Base-by-base conservation (phyloP, 2,329 filamentous ascomycete genomes). In the Pseudogymnoascus sp. region DNA sequence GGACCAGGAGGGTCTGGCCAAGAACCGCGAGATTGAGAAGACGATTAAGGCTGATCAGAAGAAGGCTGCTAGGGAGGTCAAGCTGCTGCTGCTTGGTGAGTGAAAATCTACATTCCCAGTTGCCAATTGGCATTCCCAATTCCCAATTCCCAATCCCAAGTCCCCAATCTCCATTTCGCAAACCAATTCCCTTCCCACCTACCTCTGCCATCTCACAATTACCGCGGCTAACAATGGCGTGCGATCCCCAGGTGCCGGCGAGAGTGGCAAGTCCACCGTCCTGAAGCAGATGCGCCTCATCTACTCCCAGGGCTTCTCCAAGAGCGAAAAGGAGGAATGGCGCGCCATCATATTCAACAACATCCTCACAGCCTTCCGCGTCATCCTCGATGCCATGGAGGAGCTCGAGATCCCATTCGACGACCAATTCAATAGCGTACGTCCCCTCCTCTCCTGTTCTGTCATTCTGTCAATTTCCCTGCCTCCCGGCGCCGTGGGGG, bases 281-380 rank as follows among this genome's bases (percentile, higher is more conserved):
- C 85, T 97, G 68, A 97, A 97, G 80, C 93, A 97, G 81, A 97
- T 99, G 95, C 93, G 93, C 76, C 87, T 99, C 76, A 97, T 99
- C 70, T 95, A 97, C 75, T 87, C 91, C 13, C 87, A 92, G 75
- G 93, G 95, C 61, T 97, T 97, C 79, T 91, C 86, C 72, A 89
- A 90, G 71, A 86, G 85, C 67, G 95, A 97, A 76, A 90, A 92
- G 75, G 86, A 96, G 68, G 91, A 97, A 80, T 96, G 91, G 83
- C 92, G 95, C 70, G 90, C 92, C 14, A 93, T 97, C 72, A 93
- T 97, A 69, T 97, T 97, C 77, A 93, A 88, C 76, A 99, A 99
- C 76, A 83, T 97, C 68, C 81, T 97, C 61, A 90, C 96, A 70
- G 93, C 93, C 2, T 95, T 96, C 79, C 91, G 93, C 74, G 86